A percentile compares a stretch with the other conserved stretches of the same genome.
phyloP scores from a whole-genome alignment of 1,284 basidiomycete genomes.

The Sporisorium iseilematis-ciliati region DNA sequence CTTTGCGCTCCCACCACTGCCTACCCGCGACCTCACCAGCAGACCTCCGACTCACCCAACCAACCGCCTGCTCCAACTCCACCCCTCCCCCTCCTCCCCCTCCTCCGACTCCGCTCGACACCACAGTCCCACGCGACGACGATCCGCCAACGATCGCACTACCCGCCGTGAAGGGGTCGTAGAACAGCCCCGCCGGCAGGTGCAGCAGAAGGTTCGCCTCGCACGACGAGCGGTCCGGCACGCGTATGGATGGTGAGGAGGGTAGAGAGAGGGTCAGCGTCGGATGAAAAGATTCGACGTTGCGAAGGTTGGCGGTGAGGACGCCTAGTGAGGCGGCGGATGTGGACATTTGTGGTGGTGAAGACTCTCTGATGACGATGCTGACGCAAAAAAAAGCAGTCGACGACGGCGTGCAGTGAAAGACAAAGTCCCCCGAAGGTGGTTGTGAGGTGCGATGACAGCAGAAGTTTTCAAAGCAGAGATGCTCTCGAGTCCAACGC shows the following conservation, averaged over 20 bases:
- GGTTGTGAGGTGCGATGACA: too few relatives aligned
- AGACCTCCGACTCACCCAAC: conserved; percentile 5
- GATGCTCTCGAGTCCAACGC: too few relatives aligned
- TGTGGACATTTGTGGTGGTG: not conserved
- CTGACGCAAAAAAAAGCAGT: too few relatives aligned
- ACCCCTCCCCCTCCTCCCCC: too few relatives aligned
- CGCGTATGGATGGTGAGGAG: not conserved
- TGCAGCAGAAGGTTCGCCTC: conserved; percentile 23
- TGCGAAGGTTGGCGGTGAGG: not conserved
- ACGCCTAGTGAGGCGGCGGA: not conserved
- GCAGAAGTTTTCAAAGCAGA: too few relatives aligned
- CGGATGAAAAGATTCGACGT: conserved; percentile 26
- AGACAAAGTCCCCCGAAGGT: too few relatives aligned
- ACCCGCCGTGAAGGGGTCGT: conserved; percentile 32
- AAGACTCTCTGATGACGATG: too few relatives aligned
- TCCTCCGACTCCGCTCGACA: conserved; percentile 25
- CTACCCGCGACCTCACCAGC: not conserved
- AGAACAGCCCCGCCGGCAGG: conserved; percentile 31
- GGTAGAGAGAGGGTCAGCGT: conserved; percentile 11
- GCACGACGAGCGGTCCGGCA: not conserved
- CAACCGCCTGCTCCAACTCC: conserved; percentile 32
- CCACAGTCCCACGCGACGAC: not conserved
- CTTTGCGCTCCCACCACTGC: conserved; percentile 16
- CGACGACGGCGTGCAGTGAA: too few relatives aligned
- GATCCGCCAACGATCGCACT: conserved; percentile 5